phyloP scores from a whole-genome alignment of 371 early-diverging fungal species.

The Encephalitozoon hellem region DNA sequence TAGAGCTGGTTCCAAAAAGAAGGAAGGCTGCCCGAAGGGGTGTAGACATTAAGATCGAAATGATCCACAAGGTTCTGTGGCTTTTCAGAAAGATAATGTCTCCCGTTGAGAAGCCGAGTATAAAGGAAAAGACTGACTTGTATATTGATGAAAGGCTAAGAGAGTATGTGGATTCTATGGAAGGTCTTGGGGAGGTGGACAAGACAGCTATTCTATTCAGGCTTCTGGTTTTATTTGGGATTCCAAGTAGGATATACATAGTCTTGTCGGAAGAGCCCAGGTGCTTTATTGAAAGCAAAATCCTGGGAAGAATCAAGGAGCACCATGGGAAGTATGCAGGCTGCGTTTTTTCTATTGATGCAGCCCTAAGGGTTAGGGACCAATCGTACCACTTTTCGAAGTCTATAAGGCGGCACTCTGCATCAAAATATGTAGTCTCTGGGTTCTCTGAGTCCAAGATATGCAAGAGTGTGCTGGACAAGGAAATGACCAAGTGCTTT shows the following conservation, averaged over 20 bases:
- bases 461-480: neutral
- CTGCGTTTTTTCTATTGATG: slow-evolving; percentile 29
- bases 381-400: slow-evolving; percentile 23
- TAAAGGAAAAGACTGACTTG: slow-evolving; percentile 11
- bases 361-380: slow-evolving; percentile 14
- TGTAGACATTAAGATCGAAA: neutral
- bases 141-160: neutral
- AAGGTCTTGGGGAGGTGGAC: neutral
- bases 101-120: neutral
- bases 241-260: slow-evolving; percentile 39
- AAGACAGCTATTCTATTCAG: slow-evolving; percentile 6
- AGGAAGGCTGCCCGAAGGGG: neutral
- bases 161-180: neutral
- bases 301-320: slow-evolving; percentile 13
- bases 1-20: neutral
- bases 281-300: slow-evolving; percentile 33
- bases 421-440: slow-evolving; percentile 9
- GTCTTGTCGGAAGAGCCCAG: neutral
- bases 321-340: slow-evolving; percentile 7
- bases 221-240: slow-evolving; percentile 4
- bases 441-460: neutral
- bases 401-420: neutral
- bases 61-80: neutral
- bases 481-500: neutral
- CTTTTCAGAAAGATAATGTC: neutral